Conservation (phyloP, 768 basidiomycete genomes). For the Hemileccinum rubropunctum region DNA sequence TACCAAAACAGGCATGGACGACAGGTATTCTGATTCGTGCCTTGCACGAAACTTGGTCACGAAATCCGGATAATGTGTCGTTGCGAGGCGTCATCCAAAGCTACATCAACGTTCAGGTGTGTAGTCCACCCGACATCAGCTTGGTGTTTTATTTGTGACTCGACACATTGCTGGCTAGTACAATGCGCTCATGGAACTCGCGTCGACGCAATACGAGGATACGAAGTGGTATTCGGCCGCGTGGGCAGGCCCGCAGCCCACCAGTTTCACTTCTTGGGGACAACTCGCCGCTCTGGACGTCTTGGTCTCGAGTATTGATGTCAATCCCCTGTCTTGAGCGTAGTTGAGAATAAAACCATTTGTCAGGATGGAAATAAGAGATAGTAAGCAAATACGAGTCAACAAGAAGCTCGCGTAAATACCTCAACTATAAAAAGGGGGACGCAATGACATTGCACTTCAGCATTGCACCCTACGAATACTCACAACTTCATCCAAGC, state of each 20-base stretch:
- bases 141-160: not conserved
- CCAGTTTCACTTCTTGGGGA: slow-evolving; percentile 4
- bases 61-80: slow-evolving; percentile 36
- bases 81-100: slow-evolving; percentile 44
- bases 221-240: slow-evolving; percentile 10
- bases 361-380: not conserved
- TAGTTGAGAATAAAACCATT: not conserved
- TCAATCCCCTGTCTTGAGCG: not conserved
- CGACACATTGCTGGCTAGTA: not conserved
- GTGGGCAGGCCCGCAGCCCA: slow-evolving; percentile 8
- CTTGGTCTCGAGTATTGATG: slow-evolving; percentile 10
- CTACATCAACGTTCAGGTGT: slow-evolving; percentile 51
- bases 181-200: slow-evolving; percentile 11
- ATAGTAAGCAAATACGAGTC: not conserved
- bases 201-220: not conserved
- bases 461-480: too few relatives aligned
- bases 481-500: too few relatives aligned
- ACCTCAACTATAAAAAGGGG: not conserved
- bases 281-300: slow-evolving; percentile 14
- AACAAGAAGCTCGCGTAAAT: slow-evolving; percentile 4
- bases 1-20: not conserved
- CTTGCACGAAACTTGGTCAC: slow-evolving; percentile 42
- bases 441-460: too few relatives aligned
- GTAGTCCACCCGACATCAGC: not conserved
- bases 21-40: slow-evolving; percentile 47